Evolutionary conservation across 495 filamentous ascomycete genomes (phyloP), one percentile per base, ranked within the genome.

Genomic region (Astrothelium macrocarpum): DNA sequence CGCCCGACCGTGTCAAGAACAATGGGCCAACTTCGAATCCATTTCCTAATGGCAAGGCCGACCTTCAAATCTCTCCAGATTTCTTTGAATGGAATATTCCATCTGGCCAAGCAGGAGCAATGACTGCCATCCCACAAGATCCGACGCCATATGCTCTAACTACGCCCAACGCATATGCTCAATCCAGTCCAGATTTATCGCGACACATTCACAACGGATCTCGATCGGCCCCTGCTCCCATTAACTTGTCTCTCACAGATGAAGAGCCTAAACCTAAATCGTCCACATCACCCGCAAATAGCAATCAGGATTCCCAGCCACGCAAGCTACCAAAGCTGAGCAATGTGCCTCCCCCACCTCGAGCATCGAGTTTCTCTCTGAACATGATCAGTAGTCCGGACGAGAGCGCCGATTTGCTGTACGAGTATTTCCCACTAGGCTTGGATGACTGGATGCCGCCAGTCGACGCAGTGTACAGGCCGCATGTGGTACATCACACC

Each of bases 401-500:
- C 59, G 90, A 93, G 67, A 85, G 84, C 64, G 85, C 85, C 10
- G 91, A 95, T 70, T 78, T 90, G 65, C 75, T 95, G 26, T 96
- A 96, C 69, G 91, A 96, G 72, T 95, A 96, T 71, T 95, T 96
- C 65, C 91, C 91, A 4, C 79, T 96, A 26, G 90, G 88, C 25
- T 73, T 93, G 66, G 90, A 95, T 74, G 91, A 96, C 66, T 95
- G 90, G 90, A 90, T 91, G 79, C 87, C 88, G 2, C 91, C 91
- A 2, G 91, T 95, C 12, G 91, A 96, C 73, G 90, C 91, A 9
- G 86, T 96, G 43, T 96, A 96, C 66, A 79, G 91, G n/a, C 91
- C 91, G 10, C 91, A 96, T 73, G 89, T 94, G 9, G 91, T 95
- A 1, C 91, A 96, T 74, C 91, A 96, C 71, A 91, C 87, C 36